Base-by-base conservation (phyloP, 108 stramenopile species). In the Nitzschia sp. region DNA sequence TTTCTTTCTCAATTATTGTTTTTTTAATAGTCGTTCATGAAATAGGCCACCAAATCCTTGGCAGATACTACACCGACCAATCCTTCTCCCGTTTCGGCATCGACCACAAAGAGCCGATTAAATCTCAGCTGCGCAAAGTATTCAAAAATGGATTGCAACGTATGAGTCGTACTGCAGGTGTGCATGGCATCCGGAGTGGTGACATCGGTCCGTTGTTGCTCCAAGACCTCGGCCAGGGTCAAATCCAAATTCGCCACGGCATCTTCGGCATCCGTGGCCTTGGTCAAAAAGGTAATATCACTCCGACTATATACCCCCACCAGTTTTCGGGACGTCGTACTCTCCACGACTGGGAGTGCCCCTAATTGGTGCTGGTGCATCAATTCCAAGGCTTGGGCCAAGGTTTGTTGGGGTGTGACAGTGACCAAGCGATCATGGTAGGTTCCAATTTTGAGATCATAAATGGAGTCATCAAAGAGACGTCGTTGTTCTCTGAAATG, bases 401-500 rank as follows among this genome's bases (percentile, higher is more conserved):
- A 79, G 23, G 88, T 77, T 61, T 96, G 85, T 44, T 82, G 71
- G 25, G 81, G 84, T 23, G 81, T 73, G 17, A 85, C 90, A 19
- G 88, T 94, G 45, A 94, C 80, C 11, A 98, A 72, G 36, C 80
- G 72, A 17, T 89, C 91, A 59, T 87, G 85, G 72, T 95, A 96
- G 13, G 96, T 96, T 21, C 97, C 97, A 73, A 98, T 95, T 44
- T 85, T 72, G 52, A 98, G 79, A 64, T 96, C 95, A 31, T 81
- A 79, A 52, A 98, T 90, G 32, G 94, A 81, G 60, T 98, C 94
- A 68, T 98, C 97, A 75, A 98, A 98, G 28, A 98, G 77, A 19
- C 96, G 91, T 36, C 95, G 80, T 72, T 96, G 91, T 72, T 98
- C 97, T 21, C 96, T 85, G 68, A 98, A 98, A 61, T 95, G 85